Evolutionary conservation across 176 grass and related monocot species (phyloP), one percentile per base, ranked within the genome.

Genomic region (Aegilops umbellulata): DNA sequence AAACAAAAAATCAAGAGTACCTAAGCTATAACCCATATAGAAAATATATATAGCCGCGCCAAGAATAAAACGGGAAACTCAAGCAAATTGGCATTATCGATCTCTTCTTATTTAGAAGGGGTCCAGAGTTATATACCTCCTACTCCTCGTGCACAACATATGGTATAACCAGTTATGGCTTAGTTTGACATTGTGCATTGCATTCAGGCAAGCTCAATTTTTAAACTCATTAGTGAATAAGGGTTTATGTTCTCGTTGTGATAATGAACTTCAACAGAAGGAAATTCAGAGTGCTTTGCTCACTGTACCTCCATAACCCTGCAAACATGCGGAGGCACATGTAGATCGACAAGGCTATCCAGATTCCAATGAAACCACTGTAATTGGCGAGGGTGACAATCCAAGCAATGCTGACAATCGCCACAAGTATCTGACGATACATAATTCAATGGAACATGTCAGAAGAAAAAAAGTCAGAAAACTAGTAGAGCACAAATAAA

Each of bases 341-440:
- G 86, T 95, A 98, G 66, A 93, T 90, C n/a, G 86, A 79, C 85
- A 98, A 65, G 85, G 89, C 87, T 78, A 93, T 73, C 95, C 93
- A 98, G 85, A 98, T 98, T 80, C 95, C 95, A 75, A 88, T 30
- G 69, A 95, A 98, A 41, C 95, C 93, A 7, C 30, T 23, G 71
- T 81, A 81, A 83, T 42, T 85, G 42, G 85, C 91, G 15, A 98
- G 82, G 38, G 85, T 26, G 35, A 93, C 25, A 24, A 95, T 79
- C 80, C 77, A 95, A 68, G 89, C 57, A 11, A 98, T 90, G 72
- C 95, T 98, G 71, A 76, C 72, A 61, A 92, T 82, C 16, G 95
- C 95, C 66, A 98, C 93, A 42, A 95, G 80, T 53, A 92, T 83
- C 95, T 98, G 88, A 35, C 0, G 23, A 85, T 39, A 12, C 17